Percentiles rank a stretch among this genome's conserved stretches.
Conservation (phyloP, 73 alveolate genomes). For the Tetrahymena malaccensis region DNA sequence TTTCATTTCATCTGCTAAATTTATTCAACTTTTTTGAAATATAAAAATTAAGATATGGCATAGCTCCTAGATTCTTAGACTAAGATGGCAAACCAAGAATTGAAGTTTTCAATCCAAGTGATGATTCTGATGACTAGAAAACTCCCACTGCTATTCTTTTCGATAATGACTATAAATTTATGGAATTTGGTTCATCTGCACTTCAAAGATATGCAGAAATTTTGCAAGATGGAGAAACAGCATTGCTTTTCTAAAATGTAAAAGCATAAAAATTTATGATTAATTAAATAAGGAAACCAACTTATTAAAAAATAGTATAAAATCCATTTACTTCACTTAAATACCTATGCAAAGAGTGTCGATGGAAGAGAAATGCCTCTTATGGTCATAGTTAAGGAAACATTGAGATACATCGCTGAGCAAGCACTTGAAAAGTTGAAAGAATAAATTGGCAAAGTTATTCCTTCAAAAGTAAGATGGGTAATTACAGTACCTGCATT, state of each 20-base stretch:
- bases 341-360: slow-evolving; percentile 71
- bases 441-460: slow-evolving; percentile 93
- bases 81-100: slow-evolving; percentile 87
- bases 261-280: neutral
- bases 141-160: slow-evolving; percentile 94
- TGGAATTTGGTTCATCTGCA: slow-evolving; percentile 92
- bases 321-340: slow-evolving; percentile 92
- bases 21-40: too few relatives aligned
- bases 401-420: slow-evolving; percentile 81
- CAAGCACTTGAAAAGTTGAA: slow-evolving; percentile 86
- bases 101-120: slow-evolving; percentile 98
- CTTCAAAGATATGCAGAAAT: slow-evolving; percentile 91
- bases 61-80: slow-evolving; percentile 89
- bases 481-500: slow-evolving; percentile 97
- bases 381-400: slow-evolving; percentile 85
- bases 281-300: neutral
- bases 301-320: slow-evolving; percentile 49
- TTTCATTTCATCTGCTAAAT: neutral
- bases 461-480: slow-evolving; percentile 93
- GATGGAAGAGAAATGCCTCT: slow-evolving; percentile 94
- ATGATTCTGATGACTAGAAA: slow-evolving; percentile 94
- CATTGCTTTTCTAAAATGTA: slow-evolving; percentile 82
- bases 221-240: slow-evolving; percentile 95
- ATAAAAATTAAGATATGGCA: slow-evolving; percentile 36
- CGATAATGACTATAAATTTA: slow-evolving; percentile 82